Percentiles rank a stretch among this genome's conserved stretches.
phyloP scores from a whole-genome alignment of 805 yeast species.

The Starmerella potacharoeniae region DNA sequence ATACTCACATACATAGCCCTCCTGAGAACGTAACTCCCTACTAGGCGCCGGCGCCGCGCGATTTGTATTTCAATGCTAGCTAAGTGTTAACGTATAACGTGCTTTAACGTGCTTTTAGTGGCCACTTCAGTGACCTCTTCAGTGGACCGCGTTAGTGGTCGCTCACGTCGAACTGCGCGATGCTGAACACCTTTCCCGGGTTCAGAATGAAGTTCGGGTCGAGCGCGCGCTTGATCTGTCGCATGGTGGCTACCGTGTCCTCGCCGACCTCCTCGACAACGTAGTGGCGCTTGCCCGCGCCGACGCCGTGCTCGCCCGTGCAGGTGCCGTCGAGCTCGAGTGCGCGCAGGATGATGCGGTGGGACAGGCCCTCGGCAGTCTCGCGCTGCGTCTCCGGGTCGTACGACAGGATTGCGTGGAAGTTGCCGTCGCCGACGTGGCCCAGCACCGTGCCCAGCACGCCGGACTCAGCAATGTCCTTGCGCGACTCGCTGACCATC shows the following conservation, averaged over 20 bases:
- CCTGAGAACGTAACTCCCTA: too few species aligned
- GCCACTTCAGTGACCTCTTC: neutral
- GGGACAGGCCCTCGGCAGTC: conserved; percentile 47
- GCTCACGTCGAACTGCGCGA: neutral
- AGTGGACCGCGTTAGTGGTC: conserved; percentile 4
- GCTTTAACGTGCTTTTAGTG: neutral
- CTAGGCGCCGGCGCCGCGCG: too few species aligned
- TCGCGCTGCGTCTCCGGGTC: conserved; percentile 40
- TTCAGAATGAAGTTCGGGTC: conserved; percentile 68
- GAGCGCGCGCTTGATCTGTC: conserved; percentile 57
- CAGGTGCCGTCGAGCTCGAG: conserved; percentile 69
- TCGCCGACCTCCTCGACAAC: conserved; percentile 56
- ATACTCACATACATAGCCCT: too few species aligned
- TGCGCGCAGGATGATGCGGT: conserved; percentile 47
- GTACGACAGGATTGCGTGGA: conserved; percentile 59
- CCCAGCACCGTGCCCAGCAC: conserved; percentile 56
- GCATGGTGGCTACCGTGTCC: conserved; percentile 58
- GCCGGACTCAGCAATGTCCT: conserved; percentile 48
- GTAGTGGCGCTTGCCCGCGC: conserved; percentile 62
- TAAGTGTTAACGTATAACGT: neutral
- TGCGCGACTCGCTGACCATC: conserved; percentile 50
- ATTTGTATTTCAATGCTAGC: too few species aligned
- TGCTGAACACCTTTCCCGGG: conserved; percentile 66
- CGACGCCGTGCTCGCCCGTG: conserved; percentile 86
- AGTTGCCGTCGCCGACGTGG: conserved; percentile 88